Percentiles rank a stretch among this genome's conserved stretches.
Conservation (phyloP, 73 alveolate species). For the Paramecium sonneborni region DNA sequence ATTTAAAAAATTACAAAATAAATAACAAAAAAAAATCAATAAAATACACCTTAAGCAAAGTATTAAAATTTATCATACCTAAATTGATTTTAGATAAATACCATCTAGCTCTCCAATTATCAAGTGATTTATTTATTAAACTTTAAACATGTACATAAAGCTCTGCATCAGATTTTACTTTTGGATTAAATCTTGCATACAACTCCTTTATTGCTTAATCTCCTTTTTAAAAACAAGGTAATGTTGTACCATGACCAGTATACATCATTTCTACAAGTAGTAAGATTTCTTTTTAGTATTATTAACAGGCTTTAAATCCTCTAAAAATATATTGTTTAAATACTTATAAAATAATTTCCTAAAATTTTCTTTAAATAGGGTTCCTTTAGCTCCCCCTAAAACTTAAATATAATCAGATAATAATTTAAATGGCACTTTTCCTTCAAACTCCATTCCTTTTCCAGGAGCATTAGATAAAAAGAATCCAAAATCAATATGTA, state of each 20-base stretch:
- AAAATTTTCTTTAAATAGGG: slow-evolving; percentile 63
- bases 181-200: slow-evolving; percentile 81
- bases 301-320: slow-evolving; percentile 88
- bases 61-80: slow-evolving; percentile 62
- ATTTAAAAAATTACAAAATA: background rate
- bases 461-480: slow-evolving; percentile 98
- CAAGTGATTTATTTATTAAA: slow-evolving; percentile 50
- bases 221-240: slow-evolving; percentile 95
- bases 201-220: slow-evolving; percentile 86
- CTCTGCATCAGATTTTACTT: slow-evolving; percentile 15
- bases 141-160: slow-evolving; percentile 1
- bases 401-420: slow-evolving; percentile 77
- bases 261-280: slow-evolving; percentile 96
- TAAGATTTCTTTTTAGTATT: slow-evolving; percentile 88
- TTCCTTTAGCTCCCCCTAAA: slow-evolving; percentile 89
- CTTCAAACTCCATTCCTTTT: slow-evolving; percentile 68
- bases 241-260: slow-evolving; percentile 89
- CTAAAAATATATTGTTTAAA: background rate
- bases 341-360: slow-evolving; percentile 57
- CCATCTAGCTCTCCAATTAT: slow-evolving; percentile 69
- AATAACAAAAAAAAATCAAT: background rate
- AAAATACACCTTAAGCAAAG: slow-evolving; percentile 61
- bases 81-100: background rate
- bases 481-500: slow-evolving; percentile 97
- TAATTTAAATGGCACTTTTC: slow-evolving; percentile 62